A percentile compares a stretch with the other conserved stretches of the same genome.
These are phyloP conservation scores for Zizania palustris DNA, from an alignment of 202 grass and related monocot genomes.

Conservation along the genomic window DNA sequence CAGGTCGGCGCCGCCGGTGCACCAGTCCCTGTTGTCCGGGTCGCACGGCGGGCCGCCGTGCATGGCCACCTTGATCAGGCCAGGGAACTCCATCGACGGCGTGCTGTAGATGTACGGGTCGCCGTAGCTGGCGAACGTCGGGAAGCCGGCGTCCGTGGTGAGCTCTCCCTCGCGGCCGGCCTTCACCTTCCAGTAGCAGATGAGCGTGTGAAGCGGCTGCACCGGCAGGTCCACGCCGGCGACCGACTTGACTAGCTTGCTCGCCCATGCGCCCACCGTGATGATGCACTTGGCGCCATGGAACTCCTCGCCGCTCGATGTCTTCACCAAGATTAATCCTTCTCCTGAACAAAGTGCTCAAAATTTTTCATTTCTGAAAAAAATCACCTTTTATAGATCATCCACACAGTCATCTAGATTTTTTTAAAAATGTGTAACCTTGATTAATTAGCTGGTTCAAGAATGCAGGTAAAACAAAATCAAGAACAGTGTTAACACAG, in stretches of 20 bases:
- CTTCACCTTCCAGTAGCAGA: conserved; percentile 78
- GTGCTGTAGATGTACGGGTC: conserved; percentile 72
- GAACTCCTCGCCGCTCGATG: conserved; percentile 48
- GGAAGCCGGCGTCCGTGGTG: conserved; percentile 57
- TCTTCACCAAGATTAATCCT: conserved; percentile 41
- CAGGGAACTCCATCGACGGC: conserved; percentile 72
- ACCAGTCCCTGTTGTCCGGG: conserved; percentile 68
- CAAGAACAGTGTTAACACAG: not conserved
- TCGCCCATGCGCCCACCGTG: conserved; percentile 62
- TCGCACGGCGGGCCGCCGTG: conserved; percentile 70
- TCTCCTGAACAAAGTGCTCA: conserved; percentile 5
- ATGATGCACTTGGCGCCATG: conserved; percentile 60
- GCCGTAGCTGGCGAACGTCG: conserved; percentile 84
- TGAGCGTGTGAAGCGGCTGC: conserved; percentile 58
- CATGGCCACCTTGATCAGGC: conserved; percentile 78
- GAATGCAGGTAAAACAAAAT: not conserved
- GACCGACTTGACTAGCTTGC: conserved; percentile 50
- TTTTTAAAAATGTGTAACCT: not conserved
- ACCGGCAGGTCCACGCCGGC: conserved; percentile 52
- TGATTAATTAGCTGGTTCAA: not conserved
- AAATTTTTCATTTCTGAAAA: not conserved
- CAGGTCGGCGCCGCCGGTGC: conserved; percentile 25
- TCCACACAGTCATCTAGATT: not conserved
- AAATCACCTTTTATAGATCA: not conserved
- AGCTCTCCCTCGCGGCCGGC: conserved; percentile 52